Evolutionary conservation across 108 stramenopile species (phyloP).

Genomic region (Stephanodiscus triporus): DNA sequence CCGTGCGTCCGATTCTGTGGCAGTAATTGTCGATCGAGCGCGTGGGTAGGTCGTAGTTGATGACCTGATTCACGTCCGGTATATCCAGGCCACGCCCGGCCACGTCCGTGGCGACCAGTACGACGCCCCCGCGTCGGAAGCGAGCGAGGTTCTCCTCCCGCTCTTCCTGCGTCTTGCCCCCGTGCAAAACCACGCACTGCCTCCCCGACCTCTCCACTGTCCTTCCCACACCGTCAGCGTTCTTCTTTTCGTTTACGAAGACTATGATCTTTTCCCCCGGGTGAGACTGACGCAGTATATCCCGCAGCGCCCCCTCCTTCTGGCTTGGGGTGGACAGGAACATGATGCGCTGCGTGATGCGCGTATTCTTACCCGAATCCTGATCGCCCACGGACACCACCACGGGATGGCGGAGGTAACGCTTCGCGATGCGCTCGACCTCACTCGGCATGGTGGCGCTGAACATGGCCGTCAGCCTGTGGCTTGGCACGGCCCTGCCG

Average conservation of each 20-base stretch:
- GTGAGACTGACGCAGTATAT: slow-evolving; percentile 49
- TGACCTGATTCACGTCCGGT: slow-evolving; percentile 93
- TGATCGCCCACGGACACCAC: slow-evolving; percentile 91
- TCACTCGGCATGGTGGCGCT: slow-evolving; percentile 96
- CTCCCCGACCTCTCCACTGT: slow-evolving; percentile 78
- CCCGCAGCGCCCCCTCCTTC: slow-evolving; percentile 82
- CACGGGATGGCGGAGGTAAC: slow-evolving; percentile 92
- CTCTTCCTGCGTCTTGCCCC: slow-evolving; percentile 97
- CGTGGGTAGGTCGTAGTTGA: slow-evolving; percentile 96
- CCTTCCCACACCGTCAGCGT: slow-evolving; percentile 81
- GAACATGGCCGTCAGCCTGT: slow-evolving; percentile 97
- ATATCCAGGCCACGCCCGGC: slow-evolving; percentile 98
- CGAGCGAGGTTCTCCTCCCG: slow-evolving; percentile 91
- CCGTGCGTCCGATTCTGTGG: slow-evolving; percentile 98
- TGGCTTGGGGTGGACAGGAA: slow-evolving; percentile 76
- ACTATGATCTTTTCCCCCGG: slow-evolving; percentile 90
- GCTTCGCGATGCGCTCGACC: slow-evolving; percentile 91
- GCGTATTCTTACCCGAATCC: slow-evolving; percentile 91
- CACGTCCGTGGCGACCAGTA: slow-evolving; percentile 96
- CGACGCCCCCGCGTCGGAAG: slow-evolving; percentile 81
- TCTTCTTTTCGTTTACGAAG: slow-evolving; percentile 98
- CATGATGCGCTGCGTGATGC: slow-evolving; percentile 90
- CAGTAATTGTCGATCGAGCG: slow-evolving; percentile 94
- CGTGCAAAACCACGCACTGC: slow-evolving; percentile 90
- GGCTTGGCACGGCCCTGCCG: slow-evolving; percentile 56